phyloP scores from a whole-genome alignment of 2,329 filamentous ascomycete genomes.

The Penicillium occitanis region DNA sequence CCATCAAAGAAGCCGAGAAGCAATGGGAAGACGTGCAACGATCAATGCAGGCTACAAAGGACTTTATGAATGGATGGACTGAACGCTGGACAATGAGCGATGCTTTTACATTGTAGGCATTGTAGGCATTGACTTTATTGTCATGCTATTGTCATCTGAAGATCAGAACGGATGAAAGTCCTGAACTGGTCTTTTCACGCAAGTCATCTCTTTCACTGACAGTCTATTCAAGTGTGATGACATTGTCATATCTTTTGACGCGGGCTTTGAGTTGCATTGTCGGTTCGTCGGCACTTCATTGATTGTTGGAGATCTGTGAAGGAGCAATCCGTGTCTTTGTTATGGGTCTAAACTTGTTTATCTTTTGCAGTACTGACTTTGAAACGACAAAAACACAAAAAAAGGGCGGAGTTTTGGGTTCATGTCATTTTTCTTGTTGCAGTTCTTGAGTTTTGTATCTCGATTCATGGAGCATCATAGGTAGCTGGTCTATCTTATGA shows the following conservation, averaged over 20 bases:
- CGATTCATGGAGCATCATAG: neutral
- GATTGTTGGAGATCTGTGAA: neutral
- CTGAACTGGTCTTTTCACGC: neutral
- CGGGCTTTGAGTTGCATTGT: neutral
- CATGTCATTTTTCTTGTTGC: neutral
- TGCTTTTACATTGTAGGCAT: neutral
- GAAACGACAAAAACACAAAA: neutral
- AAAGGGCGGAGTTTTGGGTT: neutral
- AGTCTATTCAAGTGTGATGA: neutral
- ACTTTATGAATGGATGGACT: conserved; percentile 4
- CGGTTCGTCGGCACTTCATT: neutral
- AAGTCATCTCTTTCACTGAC: neutral
- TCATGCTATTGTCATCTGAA: conserved; percentile 2
- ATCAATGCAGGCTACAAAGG: neutral
- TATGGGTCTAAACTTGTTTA: neutral
- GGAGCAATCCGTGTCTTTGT: neutral
- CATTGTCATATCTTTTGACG: neutral
- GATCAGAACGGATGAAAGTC: neutral
- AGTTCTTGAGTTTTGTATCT: neutral
- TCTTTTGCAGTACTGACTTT: neutral
- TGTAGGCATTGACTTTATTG: neutral
- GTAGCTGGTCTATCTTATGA: neutral
- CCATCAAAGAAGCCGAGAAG: neutral
- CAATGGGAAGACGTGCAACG: neutral
- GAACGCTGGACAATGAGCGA: neutral